Evolutionary conservation across 306 rosid genomes (phyloP), one percentile per base, ranked within the genome.

Genomic region (Trifolium fragiferum): DNA sequence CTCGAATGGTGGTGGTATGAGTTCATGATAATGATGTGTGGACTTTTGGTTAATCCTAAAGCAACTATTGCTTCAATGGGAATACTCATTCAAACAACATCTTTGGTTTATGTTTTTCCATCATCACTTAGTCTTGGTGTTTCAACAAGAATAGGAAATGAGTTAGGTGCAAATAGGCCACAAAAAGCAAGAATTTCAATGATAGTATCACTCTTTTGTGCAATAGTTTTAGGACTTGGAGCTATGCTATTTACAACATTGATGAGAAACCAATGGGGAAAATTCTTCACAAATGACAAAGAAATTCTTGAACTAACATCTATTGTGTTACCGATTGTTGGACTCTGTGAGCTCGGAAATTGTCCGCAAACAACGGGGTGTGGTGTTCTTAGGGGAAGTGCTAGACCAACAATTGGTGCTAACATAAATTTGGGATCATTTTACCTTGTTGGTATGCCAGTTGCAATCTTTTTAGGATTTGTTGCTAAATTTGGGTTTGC

Each of bases 1-100:
- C 87, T 95, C 7, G 99, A 95, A 70, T 95, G 98, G 99, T 95
- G 99, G 99, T 95, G 99, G 99, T 95, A 95, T 20, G 99, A 95
- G 78, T 80, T 95, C 77, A 92, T 95, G 97, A 95, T 92, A 67
- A 77, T 95, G 86, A 78, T 95, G 1, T 95, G 98, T 72, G 99
- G 99, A 9, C 82, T 92, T 12, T 79, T 95, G 2, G 80, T 58
- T 1, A 89, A 89, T 35, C 99, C 99, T 4, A 95, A 86, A 86
- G 95, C 99, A 5, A 87, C 99, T 7, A 86, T 95, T 65, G 89
- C 99, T 49, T 87, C 99, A 2, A 92, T 95, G 98, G 99, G 99
- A 50, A 92, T 92, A 12, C 80, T 92, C 2, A 95, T 95, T 68
- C 99, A 95, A 80, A 95, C 98, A 3, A 95, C 98, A 0, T 87